Evolutionary conservation across 176 grass and related monocot genomes (phyloP).

Genomic region (Musa itinerans): DNA sequence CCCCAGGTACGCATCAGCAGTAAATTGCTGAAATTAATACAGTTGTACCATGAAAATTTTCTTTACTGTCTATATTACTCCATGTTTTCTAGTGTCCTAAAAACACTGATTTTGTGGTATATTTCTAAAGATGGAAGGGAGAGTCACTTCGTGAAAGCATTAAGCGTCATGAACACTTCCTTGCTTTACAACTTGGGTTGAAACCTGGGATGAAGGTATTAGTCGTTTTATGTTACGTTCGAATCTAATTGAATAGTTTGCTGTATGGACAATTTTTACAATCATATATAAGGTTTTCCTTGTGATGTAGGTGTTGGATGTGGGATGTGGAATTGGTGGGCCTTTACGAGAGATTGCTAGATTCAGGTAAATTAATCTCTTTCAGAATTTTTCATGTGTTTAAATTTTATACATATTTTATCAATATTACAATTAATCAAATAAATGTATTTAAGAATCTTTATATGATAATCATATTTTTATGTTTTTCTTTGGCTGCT

Average conservation of each 20-base stretch:
- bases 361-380: constrained; percentile 59
- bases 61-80: background rate
- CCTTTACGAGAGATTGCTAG: constrained; percentile 88
- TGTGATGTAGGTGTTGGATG: constrained; percentile 72
- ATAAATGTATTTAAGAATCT: too few relatives aligned
- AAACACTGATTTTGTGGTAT: constrained; percentile 1
- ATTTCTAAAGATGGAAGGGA: constrained; percentile 65
- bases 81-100: background rate
- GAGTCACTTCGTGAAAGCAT: constrained; percentile 94
- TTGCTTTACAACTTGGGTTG: constrained; percentile 81
- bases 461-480: too few relatives aligned
- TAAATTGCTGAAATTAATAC: background rate
- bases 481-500: too few relatives aligned
- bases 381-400: background rate
- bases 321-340: constrained; percentile 89
- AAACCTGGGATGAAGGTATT: constrained; percentile 89
- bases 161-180: constrained; percentile 87
- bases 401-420: background rate
- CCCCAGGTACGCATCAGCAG: constrained; percentile 48
- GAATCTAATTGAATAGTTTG: background rate
- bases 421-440: background rate
- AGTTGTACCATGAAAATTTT: background rate
- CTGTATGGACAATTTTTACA: background rate
- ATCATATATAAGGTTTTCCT: constrained; percentile 4
- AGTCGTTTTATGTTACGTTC: constrained; percentile 1